These are phyloP conservation scores for Cyanodermella asteris DNA, from an alignment of 2,329 filamentous ascomycete species.

Conservation along the genomic window DNA sequence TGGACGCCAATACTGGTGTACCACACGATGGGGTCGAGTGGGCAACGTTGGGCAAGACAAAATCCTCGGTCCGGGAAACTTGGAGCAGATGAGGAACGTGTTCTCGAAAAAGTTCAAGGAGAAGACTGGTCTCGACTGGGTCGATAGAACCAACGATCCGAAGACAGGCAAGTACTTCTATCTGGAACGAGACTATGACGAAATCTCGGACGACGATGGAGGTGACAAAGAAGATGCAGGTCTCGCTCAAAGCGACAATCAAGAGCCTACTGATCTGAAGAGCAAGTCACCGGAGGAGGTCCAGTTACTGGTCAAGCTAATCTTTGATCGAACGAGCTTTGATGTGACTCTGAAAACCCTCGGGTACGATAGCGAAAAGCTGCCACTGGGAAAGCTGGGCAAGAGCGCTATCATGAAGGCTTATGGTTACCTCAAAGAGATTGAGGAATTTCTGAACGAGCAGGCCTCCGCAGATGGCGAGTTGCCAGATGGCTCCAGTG, in stretches of 20 bases:
- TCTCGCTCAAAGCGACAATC: conserved; percentile 7
- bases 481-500: conserved; percentile 17
- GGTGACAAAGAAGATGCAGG: conserved; percentile 11
- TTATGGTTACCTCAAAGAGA: conserved; percentile 53
- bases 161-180: conserved; percentile 49
- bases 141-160: conserved; percentile 28
- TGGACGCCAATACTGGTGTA: conserved; percentile 36
- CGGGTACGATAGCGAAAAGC: conserved; percentile 34
- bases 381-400: conserved; percentile 66
- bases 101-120: conserved; percentile 40
- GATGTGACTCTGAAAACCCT: conserved; percentile 25
- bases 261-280: conserved; percentile 16
- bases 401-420: conserved; percentile 53
- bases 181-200: conserved; percentile 54
- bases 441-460: conserved; percentile 42
- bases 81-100: conserved; percentile 22
- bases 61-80: conserved; percentile 19
- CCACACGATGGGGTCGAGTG: conserved; percentile 53
- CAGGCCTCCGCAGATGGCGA: conserved; percentile 21
- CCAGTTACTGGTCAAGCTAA: conserved; percentile 52
- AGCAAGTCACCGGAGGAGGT: conserved; percentile 38
- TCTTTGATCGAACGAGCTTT: conserved; percentile 61
- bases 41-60: conserved; percentile 33
- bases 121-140: conserved; percentile 37
- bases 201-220: conserved; percentile 37